A percentile compares a stretch with the other conserved stretches of the same genome.
Evolutionary conservation across 495 filamentous ascomycete genomes (phyloP).

Genomic region (Thermothielavioides terrestris): DNA sequence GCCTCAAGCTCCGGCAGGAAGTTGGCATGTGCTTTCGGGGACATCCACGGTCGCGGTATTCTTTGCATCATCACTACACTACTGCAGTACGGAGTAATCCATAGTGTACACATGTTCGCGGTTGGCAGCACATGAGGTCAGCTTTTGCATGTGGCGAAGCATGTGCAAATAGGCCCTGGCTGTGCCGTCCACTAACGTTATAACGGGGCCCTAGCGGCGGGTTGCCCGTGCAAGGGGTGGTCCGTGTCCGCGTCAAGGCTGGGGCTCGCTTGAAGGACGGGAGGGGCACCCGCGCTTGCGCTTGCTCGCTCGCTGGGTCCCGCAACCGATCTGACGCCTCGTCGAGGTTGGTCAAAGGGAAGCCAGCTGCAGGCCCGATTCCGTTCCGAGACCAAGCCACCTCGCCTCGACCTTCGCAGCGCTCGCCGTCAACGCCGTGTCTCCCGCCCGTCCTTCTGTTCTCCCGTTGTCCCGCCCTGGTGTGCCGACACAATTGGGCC

Average conservation of each 20-base stretch:
- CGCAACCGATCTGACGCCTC: no score
- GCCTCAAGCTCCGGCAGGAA: no score
- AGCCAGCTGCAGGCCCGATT: background rate
- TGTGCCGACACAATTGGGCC: background rate
- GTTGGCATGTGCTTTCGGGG: no score
- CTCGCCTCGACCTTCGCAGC: background rate
- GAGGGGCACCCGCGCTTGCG: background rate
- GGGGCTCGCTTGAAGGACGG: background rate
- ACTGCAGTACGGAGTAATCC: no score
- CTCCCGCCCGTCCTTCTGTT: background rate
- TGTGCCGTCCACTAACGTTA: background rate
- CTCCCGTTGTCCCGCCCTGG: background rate
- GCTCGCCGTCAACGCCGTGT: background rate
- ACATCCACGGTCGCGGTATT: no score
- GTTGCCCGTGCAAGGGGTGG: background rate
- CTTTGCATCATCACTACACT: no score
- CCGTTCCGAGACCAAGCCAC: background rate
- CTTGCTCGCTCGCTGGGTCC: no score
- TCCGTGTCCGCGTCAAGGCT: conserved; percentile 1
- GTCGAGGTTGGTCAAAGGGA: background rate
- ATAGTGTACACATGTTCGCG: no score
- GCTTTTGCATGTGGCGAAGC: background rate
- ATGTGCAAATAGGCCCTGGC: background rate
- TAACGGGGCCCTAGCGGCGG: background rate
- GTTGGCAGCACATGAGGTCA: conserved; percentile 4